Conservation (phyloP, 2,329 filamentous ascomycete genomes). For the Penicillium sp. region DNA sequence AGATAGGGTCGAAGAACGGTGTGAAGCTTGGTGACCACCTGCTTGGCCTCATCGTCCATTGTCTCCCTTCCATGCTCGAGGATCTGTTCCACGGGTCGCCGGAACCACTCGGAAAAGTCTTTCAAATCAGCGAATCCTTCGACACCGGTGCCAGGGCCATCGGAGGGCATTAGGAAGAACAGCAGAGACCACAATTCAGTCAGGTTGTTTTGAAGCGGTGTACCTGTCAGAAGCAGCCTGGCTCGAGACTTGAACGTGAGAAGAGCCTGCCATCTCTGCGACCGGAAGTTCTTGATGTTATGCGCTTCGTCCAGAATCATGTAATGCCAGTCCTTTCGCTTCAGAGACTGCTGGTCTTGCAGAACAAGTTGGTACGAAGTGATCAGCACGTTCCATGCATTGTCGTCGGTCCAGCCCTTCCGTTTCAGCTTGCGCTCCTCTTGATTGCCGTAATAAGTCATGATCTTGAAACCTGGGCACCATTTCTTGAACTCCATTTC, state of each 20-base stretch:
- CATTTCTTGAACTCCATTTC: conserved; percentile 99
- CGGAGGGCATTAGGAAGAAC: conserved; percentile 93
- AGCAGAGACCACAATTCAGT: conserved; percentile 95
- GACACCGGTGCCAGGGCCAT: conserved; percentile 65
- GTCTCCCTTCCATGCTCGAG: conserved; percentile 89
- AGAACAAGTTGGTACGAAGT: conserved; percentile 96
- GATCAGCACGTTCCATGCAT: conserved; percentile 94
- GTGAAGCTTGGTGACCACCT: conserved; percentile 88
- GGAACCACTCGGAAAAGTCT: conserved; percentile 95
- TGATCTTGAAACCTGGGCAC: conserved; percentile 94
- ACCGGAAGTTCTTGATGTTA: conserved; percentile 99
- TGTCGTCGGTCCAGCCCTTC: conserved; percentile 86
- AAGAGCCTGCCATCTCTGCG: conserved; percentile 91
- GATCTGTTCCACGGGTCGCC: conserved; percentile 91
- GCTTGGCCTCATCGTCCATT: conserved; percentile 88
- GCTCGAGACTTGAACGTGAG: conserved; percentile 89
- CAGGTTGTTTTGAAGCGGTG: conserved; percentile 92
- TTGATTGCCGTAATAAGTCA: conserved; percentile 92
- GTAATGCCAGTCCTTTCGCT: conserved; percentile 90
- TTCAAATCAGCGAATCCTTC: conserved; percentile 91
- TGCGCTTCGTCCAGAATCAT: conserved; percentile 97
- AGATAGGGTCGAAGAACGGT: conserved; percentile 90
- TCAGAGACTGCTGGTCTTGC: conserved; percentile 90
- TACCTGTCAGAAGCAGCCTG: conserved; percentile 83
- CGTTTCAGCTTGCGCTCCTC: conserved; percentile 90